Base-by-base conservation (phyloP, 352 stramenopile genomes). In the Phytophthora brassicae region DNA sequence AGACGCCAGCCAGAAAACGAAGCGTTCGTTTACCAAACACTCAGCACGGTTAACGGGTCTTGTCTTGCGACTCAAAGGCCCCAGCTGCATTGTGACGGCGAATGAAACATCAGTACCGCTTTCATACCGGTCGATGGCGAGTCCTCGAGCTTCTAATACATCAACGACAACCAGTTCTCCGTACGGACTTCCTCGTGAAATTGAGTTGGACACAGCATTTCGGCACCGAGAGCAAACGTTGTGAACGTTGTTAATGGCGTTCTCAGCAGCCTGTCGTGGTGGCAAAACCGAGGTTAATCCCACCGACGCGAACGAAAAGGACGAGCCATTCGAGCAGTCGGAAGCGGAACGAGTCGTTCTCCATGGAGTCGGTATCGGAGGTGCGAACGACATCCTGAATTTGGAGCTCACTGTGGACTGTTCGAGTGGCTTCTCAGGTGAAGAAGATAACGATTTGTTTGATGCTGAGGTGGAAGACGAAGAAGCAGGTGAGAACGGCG, bases 121-220 rank as follows among this genome's bases (percentile, higher is more conserved):
- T 44, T 82, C 69, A 28, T 75, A 69, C 19, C 64, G 75, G 28
- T 87, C 78, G 7, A 71, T 54, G 4, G 55, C 43, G 20, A 92
- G 73, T 6, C 85, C 77, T 14, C 70, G 74, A 5, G 72, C 78
- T 20, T 82, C 77, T 29, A 92, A 44, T 3, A 92, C 60, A 43
- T 92, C 83, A 20, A 83, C 79, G 12, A 92, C 67, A 13, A 92
- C 52, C 41, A 92, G 51, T 39, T 92, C 80, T 8, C 83, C 83
- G 46, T 88, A 92, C 23, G 77, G 74, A 60, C 64, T 81, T 14
- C 77, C 77, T 36, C 57, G 72, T 24, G 70, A 58, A 6, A 83
- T 68, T 1, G 68, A 48, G 43, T 31, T 74, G 46, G 52, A 60
- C 4, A 56, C 52, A 20, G 14, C 62, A 13, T 14, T 62, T 58